phyloP scores from a whole-genome alignment of 225 moss, liverwort and hornwort species.

The Pleurozium schreberi region DNA sequence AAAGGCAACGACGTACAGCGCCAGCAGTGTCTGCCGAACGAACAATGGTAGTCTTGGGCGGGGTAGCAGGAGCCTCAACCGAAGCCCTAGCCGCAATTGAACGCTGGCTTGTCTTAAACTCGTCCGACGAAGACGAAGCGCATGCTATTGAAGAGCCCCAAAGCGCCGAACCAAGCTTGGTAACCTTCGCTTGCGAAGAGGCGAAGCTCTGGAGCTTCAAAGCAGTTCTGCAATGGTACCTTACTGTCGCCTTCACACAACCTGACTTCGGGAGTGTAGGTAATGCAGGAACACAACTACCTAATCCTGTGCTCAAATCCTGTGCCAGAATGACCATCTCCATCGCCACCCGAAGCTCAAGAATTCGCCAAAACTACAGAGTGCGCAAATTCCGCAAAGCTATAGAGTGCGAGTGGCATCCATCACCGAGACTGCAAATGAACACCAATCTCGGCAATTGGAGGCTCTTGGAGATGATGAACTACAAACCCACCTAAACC shows the following conservation, averaged over 20 bases:
- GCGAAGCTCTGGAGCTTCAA: slow-evolving; percentile 2
- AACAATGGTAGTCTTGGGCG: slow-evolving; percentile 4
- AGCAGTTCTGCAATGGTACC: neutral
- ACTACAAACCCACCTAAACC: neutral
- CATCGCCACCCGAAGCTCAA: neutral
- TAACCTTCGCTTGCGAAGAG: neutral
- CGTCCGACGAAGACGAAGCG: neutral
- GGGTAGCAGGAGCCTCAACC: slow-evolving; percentile 2
- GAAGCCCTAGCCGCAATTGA: neutral
- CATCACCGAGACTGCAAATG: neutral
- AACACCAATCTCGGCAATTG: neutral
- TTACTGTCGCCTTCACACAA: neutral
- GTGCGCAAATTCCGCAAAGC: neutral
- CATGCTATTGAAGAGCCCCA: slow-evolving; percentile 1
- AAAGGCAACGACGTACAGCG: slow-evolving; percentile 26
- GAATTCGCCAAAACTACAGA: neutral
- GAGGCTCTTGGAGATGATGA: neutral
- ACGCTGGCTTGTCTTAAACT: neutral
- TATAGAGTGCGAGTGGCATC: neutral
- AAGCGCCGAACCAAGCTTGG: neutral
- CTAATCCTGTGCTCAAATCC: slow-evolving; percentile 6
- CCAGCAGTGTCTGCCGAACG: slow-evolving; percentile 66
- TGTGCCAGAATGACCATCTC: slow-evolving; percentile 7
- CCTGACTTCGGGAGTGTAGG: neutral
- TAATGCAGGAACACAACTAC: neutral